phyloP scores from a whole-genome alignment of 2,329 filamentous ascomycete species.

The Stagonosporopsis cucurbitacearum region DNA sequence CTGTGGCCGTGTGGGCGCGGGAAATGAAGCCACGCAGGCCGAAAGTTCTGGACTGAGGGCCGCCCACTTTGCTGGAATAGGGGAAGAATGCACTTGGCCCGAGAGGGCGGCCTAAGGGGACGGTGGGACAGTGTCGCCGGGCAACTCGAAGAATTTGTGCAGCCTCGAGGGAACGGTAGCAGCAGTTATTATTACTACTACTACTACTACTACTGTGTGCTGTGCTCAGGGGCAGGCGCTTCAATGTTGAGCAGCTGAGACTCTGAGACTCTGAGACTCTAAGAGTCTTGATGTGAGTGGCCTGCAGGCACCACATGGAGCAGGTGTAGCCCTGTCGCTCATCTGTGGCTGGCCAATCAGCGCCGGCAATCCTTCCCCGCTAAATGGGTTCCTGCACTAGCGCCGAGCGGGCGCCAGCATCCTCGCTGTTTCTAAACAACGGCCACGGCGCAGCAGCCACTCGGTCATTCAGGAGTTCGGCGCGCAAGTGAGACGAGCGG shows the following conservation, averaged over 20 bases:
- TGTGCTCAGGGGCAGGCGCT: constrained; percentile 35
- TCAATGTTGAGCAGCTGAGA: constrained; percentile 15
- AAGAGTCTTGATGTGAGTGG: no score
- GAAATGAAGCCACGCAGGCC: constrained; percentile 41
- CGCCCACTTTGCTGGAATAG: constrained; percentile 24
- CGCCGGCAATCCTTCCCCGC: neutral
- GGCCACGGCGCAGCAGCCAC: constrained; percentile 23
- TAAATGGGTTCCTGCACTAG: constrained; percentile 35
- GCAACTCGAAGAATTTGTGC: constrained; percentile 17
- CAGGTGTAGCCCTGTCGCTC: constrained; percentile 21
- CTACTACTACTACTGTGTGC: neutral
- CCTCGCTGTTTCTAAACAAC: constrained; percentile 29
- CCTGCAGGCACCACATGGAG: constrained; percentile 16
- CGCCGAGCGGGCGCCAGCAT: constrained; percentile 4
- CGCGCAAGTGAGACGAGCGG: constrained; percentile 2
- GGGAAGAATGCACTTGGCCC: constrained; percentile 17
- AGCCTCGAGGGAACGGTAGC: constrained; percentile 10
- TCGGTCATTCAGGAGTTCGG: constrained; percentile 21
- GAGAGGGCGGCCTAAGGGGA: constrained; percentile 7
- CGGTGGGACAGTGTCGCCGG: constrained; percentile 9
- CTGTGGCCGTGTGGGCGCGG: constrained; percentile 32
- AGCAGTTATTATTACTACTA: no score
- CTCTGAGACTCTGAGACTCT: no score
- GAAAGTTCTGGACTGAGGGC: constrained; percentile 25
- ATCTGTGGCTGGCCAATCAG: constrained; percentile 34